phyloP scores from a whole-genome alignment of 306 rosid species.

The Pyrus betulifolia region DNA sequence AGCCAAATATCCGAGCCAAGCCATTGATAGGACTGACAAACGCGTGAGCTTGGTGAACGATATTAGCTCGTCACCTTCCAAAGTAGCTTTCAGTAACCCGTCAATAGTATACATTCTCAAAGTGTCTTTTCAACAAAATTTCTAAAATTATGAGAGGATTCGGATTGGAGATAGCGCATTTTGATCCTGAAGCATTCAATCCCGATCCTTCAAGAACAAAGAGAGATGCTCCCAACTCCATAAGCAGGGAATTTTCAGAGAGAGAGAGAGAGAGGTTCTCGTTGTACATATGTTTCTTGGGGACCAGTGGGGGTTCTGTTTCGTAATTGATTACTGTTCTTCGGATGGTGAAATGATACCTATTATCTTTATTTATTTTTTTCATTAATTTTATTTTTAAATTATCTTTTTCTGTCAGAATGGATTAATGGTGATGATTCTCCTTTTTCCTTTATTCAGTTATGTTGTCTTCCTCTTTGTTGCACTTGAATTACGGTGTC shows the following conservation, averaged over 20 bases:
- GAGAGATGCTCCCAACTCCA: slow-evolving; percentile 20
- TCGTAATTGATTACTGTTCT: slow-evolving; percentile 26
- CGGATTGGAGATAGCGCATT: slow-evolving; percentile 30
- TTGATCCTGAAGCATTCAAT: slow-evolving; percentile 19
- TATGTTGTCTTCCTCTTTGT: neutral
- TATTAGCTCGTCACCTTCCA: slow-evolving; percentile 14
- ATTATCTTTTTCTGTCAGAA: neutral
- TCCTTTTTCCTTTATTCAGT: neutral
- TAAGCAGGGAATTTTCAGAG: slow-evolving; percentile 13
- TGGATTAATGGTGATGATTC: neutral
- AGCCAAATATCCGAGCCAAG: slow-evolving; percentile 36
- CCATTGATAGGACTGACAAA: slow-evolving; percentile 46
- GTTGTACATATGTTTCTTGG: slow-evolving; percentile 45
- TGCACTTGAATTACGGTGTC: slow-evolving; percentile 3
- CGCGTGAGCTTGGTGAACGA: slow-evolving; percentile 24
- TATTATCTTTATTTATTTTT: slow-evolving; percentile 14
- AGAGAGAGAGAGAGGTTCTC: slow-evolving; percentile 11
- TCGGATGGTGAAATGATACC: slow-evolving; percentile 16
- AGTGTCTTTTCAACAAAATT: slow-evolving; percentile 20
- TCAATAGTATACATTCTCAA: slow-evolving; percentile 26
- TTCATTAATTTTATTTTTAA: neutral
- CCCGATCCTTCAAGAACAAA: slow-evolving; percentile 17
- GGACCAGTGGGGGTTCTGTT: slow-evolving; percentile 13
- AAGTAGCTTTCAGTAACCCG: slow-evolving; percentile 28
- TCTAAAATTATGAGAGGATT: slow-evolving; percentile 27